These are phyloP conservation scores for Ogataea ramenticola DNA, from an alignment of 805 yeast genomes.

Conservation along the genomic window DNA sequence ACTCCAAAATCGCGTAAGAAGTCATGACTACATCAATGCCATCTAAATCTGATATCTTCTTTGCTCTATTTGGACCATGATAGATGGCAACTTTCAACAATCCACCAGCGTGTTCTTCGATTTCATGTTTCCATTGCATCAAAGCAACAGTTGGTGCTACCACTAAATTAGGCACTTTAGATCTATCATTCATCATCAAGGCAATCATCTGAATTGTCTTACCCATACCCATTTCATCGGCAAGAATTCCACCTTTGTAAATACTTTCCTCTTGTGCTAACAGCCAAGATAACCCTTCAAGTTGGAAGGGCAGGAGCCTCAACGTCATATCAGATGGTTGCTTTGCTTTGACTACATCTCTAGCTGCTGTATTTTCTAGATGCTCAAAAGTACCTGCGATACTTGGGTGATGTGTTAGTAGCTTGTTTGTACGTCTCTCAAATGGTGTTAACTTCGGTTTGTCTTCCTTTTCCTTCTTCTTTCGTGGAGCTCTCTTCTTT, in stretches of 20 bases:
- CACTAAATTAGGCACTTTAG: constrained; percentile 72
- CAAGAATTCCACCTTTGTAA: constrained; percentile 85
- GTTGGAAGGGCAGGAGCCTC: constrained; percentile 78
- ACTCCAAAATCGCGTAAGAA: constrained; percentile 87
- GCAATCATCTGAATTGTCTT: constrained; percentile 96
- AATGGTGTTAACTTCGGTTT: constrained; percentile 60
- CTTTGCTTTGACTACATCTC: constrained; percentile 46
- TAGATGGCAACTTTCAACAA: constrained; percentile 60
- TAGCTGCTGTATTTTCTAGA: constrained; percentile 39
- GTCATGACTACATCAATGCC: constrained; percentile 79
- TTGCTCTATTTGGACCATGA: constrained; percentile 81
- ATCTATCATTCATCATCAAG: constrained; percentile 61
- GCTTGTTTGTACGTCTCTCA: constrained; percentile 58
- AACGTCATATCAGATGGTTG: constrained; percentile 80
- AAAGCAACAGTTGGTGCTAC: constrained; percentile 98
- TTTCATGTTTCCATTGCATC: constrained; percentile 96
- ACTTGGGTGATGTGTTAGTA: constrained; percentile 75
- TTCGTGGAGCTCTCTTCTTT: constrained; percentile 13
- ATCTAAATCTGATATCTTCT: constrained; percentile 45
- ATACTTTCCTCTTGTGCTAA: constrained; percentile 68
- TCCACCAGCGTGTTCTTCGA: constrained; percentile 74
- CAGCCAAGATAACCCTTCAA: constrained; percentile 91
- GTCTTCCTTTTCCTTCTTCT: constrained; percentile 14
- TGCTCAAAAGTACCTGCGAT: constrained; percentile 64
- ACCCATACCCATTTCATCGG: constrained; percentile 99